Percentiles rank a stretch among this genome's conserved stretches.
These are phyloP conservation scores for Lichtheimia corymbifera DNA, from an alignment of 371 early-diverging fungal genomes.

Conservation along the genomic window DNA sequence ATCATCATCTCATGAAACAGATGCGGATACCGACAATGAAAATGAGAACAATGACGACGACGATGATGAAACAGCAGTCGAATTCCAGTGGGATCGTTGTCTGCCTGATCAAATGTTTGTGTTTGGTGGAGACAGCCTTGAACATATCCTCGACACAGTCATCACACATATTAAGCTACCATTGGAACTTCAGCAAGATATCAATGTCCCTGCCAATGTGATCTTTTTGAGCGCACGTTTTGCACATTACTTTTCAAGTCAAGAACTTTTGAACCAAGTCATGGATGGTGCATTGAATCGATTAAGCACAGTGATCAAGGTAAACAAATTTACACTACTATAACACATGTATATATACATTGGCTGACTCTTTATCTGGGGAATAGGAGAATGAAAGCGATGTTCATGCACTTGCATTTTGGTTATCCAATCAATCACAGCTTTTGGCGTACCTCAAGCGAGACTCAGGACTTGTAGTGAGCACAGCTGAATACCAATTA, in stretches of 20 bases:
- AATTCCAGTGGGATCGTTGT: slow-evolving; percentile 77
- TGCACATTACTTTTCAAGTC: slow-evolving; percentile 75
- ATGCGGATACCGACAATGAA: slow-evolving; percentile 12
- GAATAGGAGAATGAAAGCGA: slow-evolving; percentile 26
- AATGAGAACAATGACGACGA: too few species aligned
- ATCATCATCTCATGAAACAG: neutral
- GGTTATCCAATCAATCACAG: slow-evolving; percentile 77
- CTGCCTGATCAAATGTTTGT: slow-evolving; percentile 33
- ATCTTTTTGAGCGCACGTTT: slow-evolving; percentile 86
- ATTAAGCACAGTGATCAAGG: slow-evolving; percentile 1
- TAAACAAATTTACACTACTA: neutral
- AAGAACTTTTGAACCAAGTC: slow-evolving; percentile 71
- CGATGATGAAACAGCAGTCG: slow-evolving; percentile 20
- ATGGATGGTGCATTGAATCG: slow-evolving; percentile 40
- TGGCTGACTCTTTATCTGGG: neutral
- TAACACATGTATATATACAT: neutral
- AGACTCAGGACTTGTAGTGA: slow-evolving; percentile 66
- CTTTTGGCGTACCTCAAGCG: slow-evolving; percentile 82
- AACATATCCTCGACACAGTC: slow-evolving; percentile 67
- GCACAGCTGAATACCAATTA: slow-evolving; percentile 64
- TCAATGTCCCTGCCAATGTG: slow-evolving; percentile 82
- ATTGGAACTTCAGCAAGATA: slow-evolving; percentile 45
- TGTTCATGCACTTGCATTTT: slow-evolving; percentile 57
- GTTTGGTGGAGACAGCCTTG: slow-evolving; percentile 58
- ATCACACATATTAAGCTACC: slow-evolving; percentile 64